Conservation (phyloP, 257 asterid species). For the Mentha longifolia region DNA sequence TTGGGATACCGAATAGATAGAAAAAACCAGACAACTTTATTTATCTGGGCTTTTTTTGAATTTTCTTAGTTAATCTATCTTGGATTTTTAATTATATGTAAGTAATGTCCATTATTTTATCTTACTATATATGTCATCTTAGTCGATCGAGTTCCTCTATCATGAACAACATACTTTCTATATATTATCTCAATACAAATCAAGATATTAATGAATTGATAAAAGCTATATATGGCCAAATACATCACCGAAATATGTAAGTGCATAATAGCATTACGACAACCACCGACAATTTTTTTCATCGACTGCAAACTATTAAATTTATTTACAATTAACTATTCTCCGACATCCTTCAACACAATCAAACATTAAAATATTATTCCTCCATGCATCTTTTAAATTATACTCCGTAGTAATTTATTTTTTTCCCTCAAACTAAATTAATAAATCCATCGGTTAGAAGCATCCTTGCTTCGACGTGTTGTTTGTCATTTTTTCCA, state of each 20-base stretch:
- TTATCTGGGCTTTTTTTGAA: no score
- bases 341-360: constrained; percentile 54
- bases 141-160: neutral
- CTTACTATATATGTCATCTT: neutral
- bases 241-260: neutral
- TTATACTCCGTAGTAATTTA: no score
- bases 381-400: constrained; percentile 20
- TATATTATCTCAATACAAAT: no score
- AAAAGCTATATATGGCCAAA: neutral
- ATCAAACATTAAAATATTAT: constrained; percentile 25
- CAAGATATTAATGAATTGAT: no score
- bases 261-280: neutral
- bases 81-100: no score
- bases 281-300: constrained; percentile 14
- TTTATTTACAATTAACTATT: constrained; percentile 3
- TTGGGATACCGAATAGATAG: no score
- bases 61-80: no score
- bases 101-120: neutral
- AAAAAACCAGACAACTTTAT: no score
- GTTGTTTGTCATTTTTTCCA: constrained; percentile 52
- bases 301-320: neutral
- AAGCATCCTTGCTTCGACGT: constrained; percentile 63
- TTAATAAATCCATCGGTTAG: constrained; percentile 1
- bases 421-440: neutral
- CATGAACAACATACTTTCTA: no score